Evolutionary conservation across 208 protist genomes (phyloP), one percentile per base, ranked within the genome.

Genomic region (Trypanosoma rangeli): DNA sequence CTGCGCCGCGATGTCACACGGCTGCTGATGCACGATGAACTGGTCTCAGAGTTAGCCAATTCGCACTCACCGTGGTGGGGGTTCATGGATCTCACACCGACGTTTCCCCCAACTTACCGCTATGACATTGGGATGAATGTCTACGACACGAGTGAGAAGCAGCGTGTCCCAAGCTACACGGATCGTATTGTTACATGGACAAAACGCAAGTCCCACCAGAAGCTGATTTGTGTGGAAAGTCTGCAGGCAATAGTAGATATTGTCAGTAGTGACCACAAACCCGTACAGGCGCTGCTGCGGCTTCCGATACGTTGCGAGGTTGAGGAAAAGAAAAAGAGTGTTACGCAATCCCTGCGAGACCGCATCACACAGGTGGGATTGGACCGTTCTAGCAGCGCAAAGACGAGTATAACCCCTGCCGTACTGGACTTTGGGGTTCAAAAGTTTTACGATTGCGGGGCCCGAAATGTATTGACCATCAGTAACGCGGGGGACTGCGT

Each of bases 81-180:
- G 35, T 97, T 95, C 61, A 68, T 78, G 39, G 77, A 78, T 63
- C 74, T 93, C 44, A 86, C 68, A 5, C 93, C 93, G 0, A 86
- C 72, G 29, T 92, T 92, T 79, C 37, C 71, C 5, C 96, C 95
- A 57, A 98, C 94, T 5, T 98, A 98, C 63, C 92, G 93, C 64
- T 97, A 86, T 58, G 88, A 97, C 71, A 64, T 93, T 28, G 94
- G 94, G 53, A 98, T 92, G 29, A 80, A 84, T 66, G 81, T 39
- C 24, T 98, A 98, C 78, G 94, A 98, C 74, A 95, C 94, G 10
- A 93, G 86, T 71, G 91, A 94, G 73, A 98, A 98, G 82, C 84
- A 78, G 33, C 86, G 94, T 64, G 78, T 96, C 10, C 94, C 94
- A 5, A 85, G 89, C 59, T 98, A 86, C 68, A 97, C 93, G 5